A percentile compares a stretch with the other conserved stretches of the same genome.
These are phyloP conservation scores for Pleurotus sapidus DNA, from an alignment of 768 basidiomycete genomes.

Conservation along the genomic window DNA sequence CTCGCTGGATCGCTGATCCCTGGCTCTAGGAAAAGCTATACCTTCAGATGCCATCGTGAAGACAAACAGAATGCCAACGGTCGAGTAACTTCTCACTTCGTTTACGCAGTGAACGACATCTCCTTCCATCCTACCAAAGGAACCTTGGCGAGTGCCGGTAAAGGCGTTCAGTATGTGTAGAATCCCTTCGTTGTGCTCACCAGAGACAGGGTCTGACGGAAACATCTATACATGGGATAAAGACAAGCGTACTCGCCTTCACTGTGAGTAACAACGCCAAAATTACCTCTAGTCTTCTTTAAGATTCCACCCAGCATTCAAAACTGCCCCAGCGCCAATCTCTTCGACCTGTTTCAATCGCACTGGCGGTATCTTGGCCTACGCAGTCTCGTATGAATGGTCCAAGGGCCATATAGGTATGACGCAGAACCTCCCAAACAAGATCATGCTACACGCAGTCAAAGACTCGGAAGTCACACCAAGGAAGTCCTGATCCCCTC, in stretches of 20 bases:
- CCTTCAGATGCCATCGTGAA: conserved; percentile 80
- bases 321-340: conserved; percentile 72
- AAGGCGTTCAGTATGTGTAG: background rate
- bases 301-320: conserved; percentile 30
- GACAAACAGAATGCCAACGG: conserved; percentile 42
- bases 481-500: conserved; percentile 17
- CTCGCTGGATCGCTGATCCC: background rate
- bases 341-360: conserved; percentile 83
- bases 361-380: conserved; percentile 86
- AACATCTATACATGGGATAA: conserved; percentile 96
- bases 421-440: conserved; percentile 68
- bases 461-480: conserved; percentile 80
- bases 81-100: conserved; percentile 60
- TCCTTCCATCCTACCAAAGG: conserved; percentile 83
- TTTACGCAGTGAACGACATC: conserved; percentile 85
- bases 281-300: background rate
- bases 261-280: conserved; percentile 49
- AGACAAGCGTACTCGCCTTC: conserved; percentile 87
- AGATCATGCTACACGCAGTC: conserved; percentile 80
- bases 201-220: conserved; percentile 65
- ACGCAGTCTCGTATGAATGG: conserved; percentile 93
- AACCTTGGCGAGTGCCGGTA: conserved; percentile 74
- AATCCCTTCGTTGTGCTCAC: too few relatives aligned
- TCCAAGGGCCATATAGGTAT: conserved; percentile 88
- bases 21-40: conserved; percentile 66